A percentile compares a stretch with the other conserved stretches of the same genome.
These are phyloP conservation scores for Schizosaccharomyces japonicus DNA, from an alignment of 805 yeast species.

Conservation along the genomic window DNA sequence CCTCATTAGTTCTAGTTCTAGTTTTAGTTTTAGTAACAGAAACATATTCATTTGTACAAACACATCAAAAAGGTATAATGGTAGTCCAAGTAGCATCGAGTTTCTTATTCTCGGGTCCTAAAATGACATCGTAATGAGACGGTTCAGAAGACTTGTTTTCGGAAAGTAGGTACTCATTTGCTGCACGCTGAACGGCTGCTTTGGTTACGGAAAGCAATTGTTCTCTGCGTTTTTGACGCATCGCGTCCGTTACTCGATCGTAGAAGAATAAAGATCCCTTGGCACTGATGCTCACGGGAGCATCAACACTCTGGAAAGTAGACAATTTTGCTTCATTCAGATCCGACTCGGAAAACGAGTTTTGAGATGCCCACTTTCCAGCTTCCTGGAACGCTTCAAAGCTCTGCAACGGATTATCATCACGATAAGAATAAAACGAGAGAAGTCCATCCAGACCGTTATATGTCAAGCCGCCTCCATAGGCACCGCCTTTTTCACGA, in stretches of 20 bases:
- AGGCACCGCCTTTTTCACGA: slow-evolving; percentile 91
- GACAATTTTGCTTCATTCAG: slow-evolving; percentile 76
- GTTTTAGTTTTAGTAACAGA: no score
- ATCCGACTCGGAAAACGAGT: slow-evolving; percentile 37
- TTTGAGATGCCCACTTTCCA: slow-evolving; percentile 25
- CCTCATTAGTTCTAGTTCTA: no score
- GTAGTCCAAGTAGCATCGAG: slow-evolving; percentile 6
- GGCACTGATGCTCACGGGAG: slow-evolving; percentile 57
- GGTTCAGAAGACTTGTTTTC: neutral
- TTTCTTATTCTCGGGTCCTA: slow-evolving; percentile 2
- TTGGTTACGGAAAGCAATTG: slow-evolving; percentile 41
- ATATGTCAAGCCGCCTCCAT: slow-evolving; percentile 82
- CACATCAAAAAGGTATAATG: no score
- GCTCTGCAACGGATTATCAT: slow-evolving; percentile 64
- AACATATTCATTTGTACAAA: no score
- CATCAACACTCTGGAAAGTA: slow-evolving; percentile 74
- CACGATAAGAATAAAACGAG: slow-evolving; percentile 74
- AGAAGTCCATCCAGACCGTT: slow-evolving; percentile 62
- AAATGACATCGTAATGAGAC: neutral
- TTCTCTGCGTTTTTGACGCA: slow-evolving; percentile 62
- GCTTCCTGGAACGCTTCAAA: slow-evolving; percentile 32
- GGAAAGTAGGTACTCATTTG: slow-evolving; percentile 35
- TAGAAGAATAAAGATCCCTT: slow-evolving; percentile 51
- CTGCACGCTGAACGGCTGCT: slow-evolving; percentile 36
- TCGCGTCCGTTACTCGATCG: slow-evolving; percentile 48